These are phyloP conservation scores for Epichloe aotearoae DNA, from an alignment of 2,329 filamentous ascomycete genomes.

Conservation along the genomic window DNA sequence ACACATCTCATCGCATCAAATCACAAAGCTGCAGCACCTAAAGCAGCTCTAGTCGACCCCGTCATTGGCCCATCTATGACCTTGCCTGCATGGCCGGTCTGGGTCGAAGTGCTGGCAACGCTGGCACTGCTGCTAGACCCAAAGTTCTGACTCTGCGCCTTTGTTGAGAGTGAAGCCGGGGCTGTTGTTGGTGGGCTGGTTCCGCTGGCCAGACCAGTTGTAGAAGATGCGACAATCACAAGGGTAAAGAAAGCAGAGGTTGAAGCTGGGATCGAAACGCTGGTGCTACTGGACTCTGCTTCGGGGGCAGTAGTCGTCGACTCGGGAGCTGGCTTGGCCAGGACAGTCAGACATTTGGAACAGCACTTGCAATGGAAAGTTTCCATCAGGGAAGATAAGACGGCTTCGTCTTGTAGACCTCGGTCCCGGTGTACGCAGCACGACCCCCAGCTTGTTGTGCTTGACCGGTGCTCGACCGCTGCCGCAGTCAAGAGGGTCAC, in stretches of 20 bases:
- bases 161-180: no score
- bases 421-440: constrained; percentile 26
- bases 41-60: background rate
- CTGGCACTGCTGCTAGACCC: no score
- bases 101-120: background rate
- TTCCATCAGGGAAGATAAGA: background rate
- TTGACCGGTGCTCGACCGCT: constrained; percentile 39
- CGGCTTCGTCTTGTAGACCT: background rate
- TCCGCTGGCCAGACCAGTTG: no score
- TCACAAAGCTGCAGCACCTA: background rate
- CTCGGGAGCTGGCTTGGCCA: background rate
- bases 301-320: background rate
- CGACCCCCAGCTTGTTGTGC: constrained; percentile 34
- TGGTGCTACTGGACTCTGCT: background rate
- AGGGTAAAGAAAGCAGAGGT: no score
- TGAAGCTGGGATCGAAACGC: background rate
- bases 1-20: no score
- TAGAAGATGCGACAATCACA: no score
- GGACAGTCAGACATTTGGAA: background rate
- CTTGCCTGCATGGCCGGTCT: background rate
- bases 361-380: background rate
- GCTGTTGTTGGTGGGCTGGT: no score
- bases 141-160: no score
- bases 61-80: background rate
- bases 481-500: constrained; percentile 38